phyloP scores from a whole-genome alignment of 2,329 filamentous ascomycete genomes.

The Pseudodiploospora longispora region DNA sequence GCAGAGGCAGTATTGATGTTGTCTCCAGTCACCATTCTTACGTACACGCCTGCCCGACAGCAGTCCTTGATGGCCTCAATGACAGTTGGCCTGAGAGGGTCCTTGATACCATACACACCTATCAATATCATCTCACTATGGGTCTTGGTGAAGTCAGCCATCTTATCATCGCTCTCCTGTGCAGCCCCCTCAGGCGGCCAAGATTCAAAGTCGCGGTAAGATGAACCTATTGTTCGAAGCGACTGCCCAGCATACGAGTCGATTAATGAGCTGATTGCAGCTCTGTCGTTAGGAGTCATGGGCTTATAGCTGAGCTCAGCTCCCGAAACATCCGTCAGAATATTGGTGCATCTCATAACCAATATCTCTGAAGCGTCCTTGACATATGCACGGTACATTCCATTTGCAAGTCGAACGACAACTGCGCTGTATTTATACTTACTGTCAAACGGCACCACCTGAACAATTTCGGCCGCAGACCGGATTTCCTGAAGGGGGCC shows the following conservation, averaged over 20 bases:
- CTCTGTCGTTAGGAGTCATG: slow-evolving; percentile 28
- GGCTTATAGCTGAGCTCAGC: not conserved
- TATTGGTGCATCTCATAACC: slow-evolving; percentile 29
- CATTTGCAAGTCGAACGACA: slow-evolving; percentile 36
- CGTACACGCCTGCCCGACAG: slow-evolving; percentile 53
- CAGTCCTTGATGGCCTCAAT: slow-evolving; percentile 51
- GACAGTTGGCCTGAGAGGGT: slow-evolving; percentile 53
- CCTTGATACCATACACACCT: slow-evolving; percentile 58
- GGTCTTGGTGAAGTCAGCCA: slow-evolving; percentile 51
- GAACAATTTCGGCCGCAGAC: slow-evolving; percentile 33
- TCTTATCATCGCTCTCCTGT: slow-evolving; percentile 38
- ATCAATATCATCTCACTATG: slow-evolving; percentile 61
- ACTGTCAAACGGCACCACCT: slow-evolving; percentile 46
- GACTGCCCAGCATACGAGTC: slow-evolving; percentile 52
- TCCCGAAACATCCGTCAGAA: not conserved
- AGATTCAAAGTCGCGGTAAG: slow-evolving; percentile 62
- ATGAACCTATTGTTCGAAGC: slow-evolving; percentile 66
- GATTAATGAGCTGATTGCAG: slow-evolving; percentile 43
- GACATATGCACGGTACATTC: slow-evolving; percentile 38
- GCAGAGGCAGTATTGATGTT: slow-evolving; percentile 52
- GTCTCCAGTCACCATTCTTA: slow-evolving; percentile 50
- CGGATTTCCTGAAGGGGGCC: slow-evolving; percentile 35
- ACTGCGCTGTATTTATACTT: slow-evolving; percentile 46
- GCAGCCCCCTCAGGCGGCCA: slow-evolving; percentile 61
- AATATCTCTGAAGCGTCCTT: slow-evolving; percentile 51